Evolutionary conservation across 768 basidiomycete genomes (phyloP), one percentile per base, ranked within the genome.

Genomic region (Pleurotus pulmonarius): DNA sequence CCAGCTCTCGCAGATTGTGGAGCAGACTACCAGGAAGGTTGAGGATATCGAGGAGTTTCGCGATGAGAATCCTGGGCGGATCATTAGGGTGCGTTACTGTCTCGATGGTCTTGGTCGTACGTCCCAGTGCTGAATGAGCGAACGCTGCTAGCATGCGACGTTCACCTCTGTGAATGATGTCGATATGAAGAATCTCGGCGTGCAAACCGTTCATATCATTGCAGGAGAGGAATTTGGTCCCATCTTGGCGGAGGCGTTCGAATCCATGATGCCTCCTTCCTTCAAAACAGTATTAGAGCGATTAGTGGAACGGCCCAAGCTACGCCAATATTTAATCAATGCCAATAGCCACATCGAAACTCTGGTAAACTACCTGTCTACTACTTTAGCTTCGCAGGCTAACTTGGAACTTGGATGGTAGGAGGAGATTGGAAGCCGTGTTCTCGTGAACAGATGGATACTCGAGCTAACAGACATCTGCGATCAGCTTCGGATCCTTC

Each of bases 41-140:
- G 22, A 37, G 39, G 51, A 53, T 53, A 53, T 53, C 15, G 51
- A 53, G 39, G 51, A 53, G 15, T 53, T 53, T 39, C 51, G 51
- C 26, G 51, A 18, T 16, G 37, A 53, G 51, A 53, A 53, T 53
- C 51, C 51, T 24, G 51, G 51, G n/a, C 37, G 51, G 15, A 37
- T 53, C 15, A 41, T 41, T 22, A 53, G 51, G 51, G 51, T 53
- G 22, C 51, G 51, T 34, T 7, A 3, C 9, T 37, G 7, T 26
- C 22, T 7, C 20, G 8, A 47, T 22, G 13, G 39, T 39, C 49
- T 53, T 53, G 22, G 37, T 18, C 18, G 39, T 40, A 37, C 20
- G 18, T 13, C 4, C 38, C n/a, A 20, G 12, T 22, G 18, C 4
- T 16, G 9, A 29, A 4, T 15, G 48, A 16, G 8, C 11, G 15